Percentiles rank a stretch among this genome's conserved stretches.
These are phyloP conservation scores for Cryptosporidium andersoni DNA, from an alignment of 169 alveolate species.

Conservation along the genomic window DNA sequence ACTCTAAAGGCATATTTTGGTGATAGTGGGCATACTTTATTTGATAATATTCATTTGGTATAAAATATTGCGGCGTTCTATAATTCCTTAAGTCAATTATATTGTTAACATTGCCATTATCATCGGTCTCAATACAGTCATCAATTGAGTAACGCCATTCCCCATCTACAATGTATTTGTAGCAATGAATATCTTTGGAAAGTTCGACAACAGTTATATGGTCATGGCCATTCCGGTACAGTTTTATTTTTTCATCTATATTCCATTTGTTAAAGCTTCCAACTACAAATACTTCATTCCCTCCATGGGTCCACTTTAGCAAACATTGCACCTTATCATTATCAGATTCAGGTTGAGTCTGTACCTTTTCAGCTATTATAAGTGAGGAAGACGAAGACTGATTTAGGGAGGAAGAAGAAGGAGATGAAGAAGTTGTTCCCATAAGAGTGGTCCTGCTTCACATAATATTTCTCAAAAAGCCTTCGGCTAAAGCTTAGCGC, in stretches of 20 bases:
- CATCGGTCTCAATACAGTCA: conserved; percentile 7
- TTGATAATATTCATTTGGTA: background rate
- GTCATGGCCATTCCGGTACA: conserved; percentile 50
- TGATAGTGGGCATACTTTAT: conserved; percentile 8
- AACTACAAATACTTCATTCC: conserved; percentile 32
- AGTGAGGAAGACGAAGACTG: too few relatives aligned
- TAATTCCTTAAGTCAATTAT: conserved; percentile 31
- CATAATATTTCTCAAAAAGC: too few relatives aligned
- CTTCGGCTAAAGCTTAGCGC: too few relatives aligned
- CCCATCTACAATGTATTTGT: conserved; percentile 65
- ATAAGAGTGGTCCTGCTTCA: too few relatives aligned
- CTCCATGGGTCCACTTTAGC: conserved; percentile 56
- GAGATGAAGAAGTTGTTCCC: too few relatives aligned
- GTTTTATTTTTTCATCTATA: conserved; percentile 30
- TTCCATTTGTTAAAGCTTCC: conserved; percentile 60
- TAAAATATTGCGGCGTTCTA: conserved; percentile 14
- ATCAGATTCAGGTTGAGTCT: background rate
- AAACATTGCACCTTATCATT: conserved; percentile 29
- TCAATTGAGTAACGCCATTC: conserved; percentile 66
- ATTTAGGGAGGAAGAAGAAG: too few relatives aligned
- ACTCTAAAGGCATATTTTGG: conserved; percentile 45
- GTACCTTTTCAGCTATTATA: too few relatives aligned
- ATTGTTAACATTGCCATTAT: conserved; percentile 28
- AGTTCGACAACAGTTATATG: conserved; percentile 40
- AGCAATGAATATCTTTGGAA: conserved; percentile 35